Conservation (phyloP, 164 flowering plant genomes). For the Vitis labrusca region DNA sequence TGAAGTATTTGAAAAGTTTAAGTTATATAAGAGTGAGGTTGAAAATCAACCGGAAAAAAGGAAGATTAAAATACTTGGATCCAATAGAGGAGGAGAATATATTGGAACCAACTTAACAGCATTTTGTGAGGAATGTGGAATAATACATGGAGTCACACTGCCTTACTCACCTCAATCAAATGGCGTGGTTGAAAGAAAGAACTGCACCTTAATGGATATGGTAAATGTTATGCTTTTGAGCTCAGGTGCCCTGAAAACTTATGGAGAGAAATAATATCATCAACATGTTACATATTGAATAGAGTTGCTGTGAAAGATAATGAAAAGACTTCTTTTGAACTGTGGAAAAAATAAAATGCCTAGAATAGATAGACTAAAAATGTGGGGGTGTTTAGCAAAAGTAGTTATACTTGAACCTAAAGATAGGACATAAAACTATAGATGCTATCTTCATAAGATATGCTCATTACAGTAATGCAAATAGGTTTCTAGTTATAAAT, state of each 20-base stretch:
- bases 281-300: not conserved
- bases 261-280: not conserved
- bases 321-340: not conserved
- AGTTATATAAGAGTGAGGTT: no score
- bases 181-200: no score
- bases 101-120: no score
- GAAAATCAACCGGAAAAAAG: no score
- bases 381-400: slow-evolving; percentile 6
- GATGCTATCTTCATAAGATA: not conserved
- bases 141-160: no score
- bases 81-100: no score
- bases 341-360: not conserved
- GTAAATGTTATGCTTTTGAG: not conserved
- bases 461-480: not conserved
- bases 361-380: not conserved
- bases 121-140: no score
- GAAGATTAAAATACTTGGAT: no score
- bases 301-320: not conserved
- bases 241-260: not conserved
- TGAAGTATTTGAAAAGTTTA: no score
- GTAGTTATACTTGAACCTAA: not conserved
- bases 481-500: not conserved
- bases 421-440: not conserved
- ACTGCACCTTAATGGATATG: not conserved
- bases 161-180: no score